Percentiles rank a stretch among this genome's conserved stretches.
Evolutionary conservation across 495 filamentous ascomycete species (phyloP).

Genomic region (Articulospora tetracladia): DNA sequence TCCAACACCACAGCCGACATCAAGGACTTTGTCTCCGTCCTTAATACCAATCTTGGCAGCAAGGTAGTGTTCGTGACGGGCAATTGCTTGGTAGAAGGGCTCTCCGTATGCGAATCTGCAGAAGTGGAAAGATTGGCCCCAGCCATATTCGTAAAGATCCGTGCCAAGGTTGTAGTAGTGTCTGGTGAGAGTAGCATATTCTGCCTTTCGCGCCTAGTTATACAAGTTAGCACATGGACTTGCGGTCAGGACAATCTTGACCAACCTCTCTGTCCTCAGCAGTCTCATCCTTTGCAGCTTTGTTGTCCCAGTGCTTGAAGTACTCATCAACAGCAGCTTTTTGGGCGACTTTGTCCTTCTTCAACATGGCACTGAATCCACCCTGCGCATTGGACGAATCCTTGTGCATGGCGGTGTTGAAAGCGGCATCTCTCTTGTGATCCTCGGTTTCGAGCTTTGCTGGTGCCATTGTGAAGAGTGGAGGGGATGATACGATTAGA

Average conservation of each 20-base stretch:
- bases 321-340: constrained; percentile 93
- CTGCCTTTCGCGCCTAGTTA: constrained; percentile 67
- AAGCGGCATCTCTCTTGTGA: constrained; percentile 84
- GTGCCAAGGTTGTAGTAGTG: constrained; percentile 99
- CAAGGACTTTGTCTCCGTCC: constrained; percentile 84
- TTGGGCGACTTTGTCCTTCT: constrained; percentile 79
- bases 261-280: constrained; percentile 71
- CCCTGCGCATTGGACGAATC: constrained; percentile 67
- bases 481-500: background rate
- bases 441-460: constrained; percentile 80
- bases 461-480: constrained; percentile 56
- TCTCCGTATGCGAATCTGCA: constrained; percentile 91
- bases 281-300: constrained; percentile 78
- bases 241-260: background rate
- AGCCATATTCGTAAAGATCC: constrained; percentile 96
- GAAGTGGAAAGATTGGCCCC: constrained; percentile 96
- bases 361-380: constrained; percentile 78
- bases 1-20: constrained; percentile 97
- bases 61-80: constrained; percentile 97
- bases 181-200: constrained; percentile 93
- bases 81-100: constrained; percentile 87
- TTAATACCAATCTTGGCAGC: constrained; percentile 85
- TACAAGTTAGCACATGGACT: constrained; percentile 8
- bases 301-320: constrained; percentile 99
- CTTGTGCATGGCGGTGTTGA: constrained; percentile 90